Evolutionary conservation across 495 filamentous ascomycete genomes (phyloP).

Genomic region (Xylaria sp.): DNA sequence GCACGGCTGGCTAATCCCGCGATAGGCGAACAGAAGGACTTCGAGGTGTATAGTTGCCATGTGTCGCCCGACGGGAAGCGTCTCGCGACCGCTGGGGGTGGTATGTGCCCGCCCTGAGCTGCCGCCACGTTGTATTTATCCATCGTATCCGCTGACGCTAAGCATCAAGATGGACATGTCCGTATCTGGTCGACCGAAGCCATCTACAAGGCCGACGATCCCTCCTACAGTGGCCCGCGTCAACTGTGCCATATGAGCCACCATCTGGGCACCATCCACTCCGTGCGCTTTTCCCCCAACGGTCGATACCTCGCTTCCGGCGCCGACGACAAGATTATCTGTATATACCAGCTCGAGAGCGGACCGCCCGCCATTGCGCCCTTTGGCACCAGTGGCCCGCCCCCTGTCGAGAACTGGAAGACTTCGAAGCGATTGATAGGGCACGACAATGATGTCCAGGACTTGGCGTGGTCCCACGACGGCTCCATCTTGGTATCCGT

Average conservation of each 20-base stretch:
- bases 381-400: conserved; percentile 84
- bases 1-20: not conserved
- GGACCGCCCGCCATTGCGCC: conserved; percentile 65
- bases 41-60: conserved; percentile 97
- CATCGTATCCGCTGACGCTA: not conserved
- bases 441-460: conserved; percentile 98
- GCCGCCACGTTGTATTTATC: not conserved
- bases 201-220: conserved; percentile 78
- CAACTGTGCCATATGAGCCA: conserved; percentile 98
- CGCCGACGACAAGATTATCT: conserved; percentile 97
- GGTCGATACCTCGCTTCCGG: conserved; percentile 93
- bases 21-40: conserved; percentile 90
- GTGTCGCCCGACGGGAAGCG: conserved; percentile 91
- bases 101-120: conserved; percentile 53
- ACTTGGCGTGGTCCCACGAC: conserved; percentile 96
- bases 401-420: conserved; percentile 96
- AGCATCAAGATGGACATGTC: conserved; percentile 81
- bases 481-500: conserved; percentile 95
- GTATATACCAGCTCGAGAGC: conserved; percentile 89
- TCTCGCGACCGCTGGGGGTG: conserved; percentile 92
- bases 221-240: conserved; percentile 76
- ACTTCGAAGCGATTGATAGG: conserved; percentile 90
- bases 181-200: conserved; percentile 97
- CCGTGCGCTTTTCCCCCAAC: conserved; percentile 93
- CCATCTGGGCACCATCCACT: conserved; percentile 95